Evolutionary conservation across 495 filamentous ascomycete genomes (phyloP), one percentile per base, ranked within the genome.

Genomic region (Penicillium goetzii): DNA sequence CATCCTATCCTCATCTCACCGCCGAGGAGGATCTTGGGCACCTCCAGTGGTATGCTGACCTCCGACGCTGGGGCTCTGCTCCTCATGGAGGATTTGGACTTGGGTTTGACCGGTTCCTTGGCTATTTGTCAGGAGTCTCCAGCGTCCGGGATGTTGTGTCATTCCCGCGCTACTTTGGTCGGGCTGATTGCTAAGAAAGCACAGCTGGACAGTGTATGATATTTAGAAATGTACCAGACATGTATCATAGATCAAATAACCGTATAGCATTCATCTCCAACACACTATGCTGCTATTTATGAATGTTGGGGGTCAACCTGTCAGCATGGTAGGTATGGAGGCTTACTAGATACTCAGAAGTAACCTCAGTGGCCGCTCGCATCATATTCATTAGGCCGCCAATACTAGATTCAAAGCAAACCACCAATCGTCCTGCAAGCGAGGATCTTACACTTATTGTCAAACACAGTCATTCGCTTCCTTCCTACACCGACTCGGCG

Each of bases 61-160:
- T 99, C 51, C 89, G 95, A 52, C 89, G 90, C 59, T 99, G 92
- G 87, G 95, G 95, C 28, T 93, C 88, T 68, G 90, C 93, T 34
- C 93, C 93, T n/a, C 95, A 98, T 72, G 95, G 95, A 30, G 95
- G 95, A 2, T 99, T 97, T 77, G 95, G 95, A 3, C 72, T 98
- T 56, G 95, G 95, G 1, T 96, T 97, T 73, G 95, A 99, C 79
- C 85, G 95, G 45, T 83, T 98, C 58, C 73, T 99, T 66, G 86
- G 88, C 63, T 98, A 97, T 76, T 82, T 99, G 61, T 83, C 90
- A 15, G 93, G 93, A 4, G 86, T 94, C 19, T 83, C 85, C 56
- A 97, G 92, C 66, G 86, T 99, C 64, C 85, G 92, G 68, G 95
- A 99, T 73, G 83, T 91, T 23, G 89, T 96, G 40, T 83, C 91